These are phyloP conservation scores for Iberis amara DNA, from an alignment of 441 rosid species.

Conservation along the genomic window DNA sequence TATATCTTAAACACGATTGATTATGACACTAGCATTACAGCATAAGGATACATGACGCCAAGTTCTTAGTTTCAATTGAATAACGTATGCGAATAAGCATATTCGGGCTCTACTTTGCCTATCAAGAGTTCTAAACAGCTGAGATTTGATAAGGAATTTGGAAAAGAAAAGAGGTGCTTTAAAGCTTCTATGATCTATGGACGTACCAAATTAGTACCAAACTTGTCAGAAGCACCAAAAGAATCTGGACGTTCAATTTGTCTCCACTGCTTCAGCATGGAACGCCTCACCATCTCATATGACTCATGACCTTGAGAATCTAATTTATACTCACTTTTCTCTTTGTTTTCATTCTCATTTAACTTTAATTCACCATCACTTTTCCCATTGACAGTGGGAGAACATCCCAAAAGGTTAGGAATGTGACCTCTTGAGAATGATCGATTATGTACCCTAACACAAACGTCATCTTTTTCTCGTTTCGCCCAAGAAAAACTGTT, in stretches of 20 bases:
- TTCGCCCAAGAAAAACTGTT: conserved; percentile 94
- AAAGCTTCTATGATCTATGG: conserved; percentile 56
- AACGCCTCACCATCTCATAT: conserved; percentile 47
- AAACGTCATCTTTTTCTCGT: conserved; percentile 52
- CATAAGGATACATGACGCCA: too few species aligned
- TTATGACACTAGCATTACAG: too few species aligned
- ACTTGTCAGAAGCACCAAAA: conserved; percentile 73
- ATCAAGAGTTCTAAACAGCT: conserved; percentile 7
- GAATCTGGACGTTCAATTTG: conserved; percentile 80
- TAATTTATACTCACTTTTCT: conserved; percentile 30
- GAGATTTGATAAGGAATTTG: background rate
- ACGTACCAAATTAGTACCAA: too few species aligned
- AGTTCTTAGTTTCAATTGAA: too few species aligned
- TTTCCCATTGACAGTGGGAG: conserved; percentile 38
- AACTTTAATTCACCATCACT: conserved; percentile 38
- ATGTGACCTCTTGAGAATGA: conserved; percentile 61
- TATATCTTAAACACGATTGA: too few species aligned
- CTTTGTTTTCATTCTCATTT: conserved; percentile 31
- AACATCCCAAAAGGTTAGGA: conserved; percentile 39
- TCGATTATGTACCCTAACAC: conserved; percentile 45
- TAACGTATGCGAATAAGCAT: background rate
- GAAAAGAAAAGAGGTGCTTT: conserved; percentile 6
- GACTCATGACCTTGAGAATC: conserved; percentile 57
- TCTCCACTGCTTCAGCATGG: conserved; percentile 65
- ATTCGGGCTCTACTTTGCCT: too few species aligned